phyloP scores from a whole-genome alignment of 2,329 filamentous ascomycete species.

The Claviceps sp. region DNA sequence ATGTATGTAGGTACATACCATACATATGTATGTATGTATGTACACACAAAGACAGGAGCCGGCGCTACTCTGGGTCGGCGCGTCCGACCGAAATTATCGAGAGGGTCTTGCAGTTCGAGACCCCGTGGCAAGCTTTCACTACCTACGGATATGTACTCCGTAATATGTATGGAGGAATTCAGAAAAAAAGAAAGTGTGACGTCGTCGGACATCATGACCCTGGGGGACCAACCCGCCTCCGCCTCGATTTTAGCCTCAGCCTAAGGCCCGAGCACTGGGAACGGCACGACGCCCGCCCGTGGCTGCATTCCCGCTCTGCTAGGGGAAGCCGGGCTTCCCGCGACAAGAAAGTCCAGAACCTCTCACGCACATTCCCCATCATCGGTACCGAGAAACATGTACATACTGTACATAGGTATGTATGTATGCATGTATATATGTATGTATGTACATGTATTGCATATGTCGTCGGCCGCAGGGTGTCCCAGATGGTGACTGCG shows the following conservation, averaged over 20 bases:
- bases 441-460: too few species aligned
- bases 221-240: not conserved
- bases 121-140: too few species aligned
- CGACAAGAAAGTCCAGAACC: not conserved
- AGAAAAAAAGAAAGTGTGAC: too few species aligned
- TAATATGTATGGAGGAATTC: too few species aligned
- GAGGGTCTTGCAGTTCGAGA: too few species aligned
- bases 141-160: too few species aligned
- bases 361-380: not conserved
- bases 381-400: not conserved
- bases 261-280: slow-evolving; percentile 15
- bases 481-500: not conserved
- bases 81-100: too few species aligned
- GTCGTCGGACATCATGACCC: not conserved
- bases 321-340: not conserved
- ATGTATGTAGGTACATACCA: too few species aligned
- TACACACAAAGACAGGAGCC: too few species aligned
- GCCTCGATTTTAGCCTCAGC: not conserved
- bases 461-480: not conserved
- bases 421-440: not conserved
- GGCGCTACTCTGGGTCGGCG: too few species aligned
- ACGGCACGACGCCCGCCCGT: slow-evolving; percentile 25
- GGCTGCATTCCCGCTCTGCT: slow-evolving; percentile 21
- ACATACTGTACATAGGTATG: not conserved
- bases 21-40: too few species aligned